Evolutionary conservation across 2,329 filamentous ascomycete genomes (phyloP), one percentile per base, ranked within the genome.

Genomic region (Reticulascus tulasneorum): DNA sequence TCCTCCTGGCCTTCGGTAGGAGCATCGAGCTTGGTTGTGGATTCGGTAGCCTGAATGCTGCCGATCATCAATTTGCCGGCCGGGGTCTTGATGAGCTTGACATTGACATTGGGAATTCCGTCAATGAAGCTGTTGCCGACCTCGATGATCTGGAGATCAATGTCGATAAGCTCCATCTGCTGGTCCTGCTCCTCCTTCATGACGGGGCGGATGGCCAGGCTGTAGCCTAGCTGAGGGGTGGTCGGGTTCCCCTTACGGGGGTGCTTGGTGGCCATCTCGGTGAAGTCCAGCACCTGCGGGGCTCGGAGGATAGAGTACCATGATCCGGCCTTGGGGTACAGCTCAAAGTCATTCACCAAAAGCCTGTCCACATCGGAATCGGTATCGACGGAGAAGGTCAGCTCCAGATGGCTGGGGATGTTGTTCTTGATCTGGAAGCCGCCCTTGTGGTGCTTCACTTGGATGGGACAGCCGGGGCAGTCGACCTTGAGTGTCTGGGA

Each of bases 81-180:
- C 5, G 69, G 65, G 1, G 73, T 76, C 63, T 80, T 75, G 54
- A 87, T 65, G 13, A 86, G 63, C 47, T 73, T 75, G 29, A 86
- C 63, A 29, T 74, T 70, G 38, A 87, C 66, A 19, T 62, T 62
- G 23, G 75, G 71, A 17, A 81, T 63, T 17, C 61, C 67, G 28
- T 74, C 60, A 36, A 83, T 57, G 40, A 79, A 77, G 27, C 65
- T 61, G 35, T 68, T 58, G 38, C 75, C 76, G 18, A 84, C 72
- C 53, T 79, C 71, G 40, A 79, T 68, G 42, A 85, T 70, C 45
- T 77, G 67, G 23, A 84, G 59, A 44, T 75, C 66, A 38, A 84
- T 51, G 23, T 64, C 56, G 34, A 82, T 55, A 4, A 81, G 55
- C 39, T 73, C 66, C 27, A 80, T 54, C 35, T 65, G 59, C 42